phyloP scores from a whole-genome alignment of 257 asterid genomes.

The Dorcoceras hygrometricum region DNA sequence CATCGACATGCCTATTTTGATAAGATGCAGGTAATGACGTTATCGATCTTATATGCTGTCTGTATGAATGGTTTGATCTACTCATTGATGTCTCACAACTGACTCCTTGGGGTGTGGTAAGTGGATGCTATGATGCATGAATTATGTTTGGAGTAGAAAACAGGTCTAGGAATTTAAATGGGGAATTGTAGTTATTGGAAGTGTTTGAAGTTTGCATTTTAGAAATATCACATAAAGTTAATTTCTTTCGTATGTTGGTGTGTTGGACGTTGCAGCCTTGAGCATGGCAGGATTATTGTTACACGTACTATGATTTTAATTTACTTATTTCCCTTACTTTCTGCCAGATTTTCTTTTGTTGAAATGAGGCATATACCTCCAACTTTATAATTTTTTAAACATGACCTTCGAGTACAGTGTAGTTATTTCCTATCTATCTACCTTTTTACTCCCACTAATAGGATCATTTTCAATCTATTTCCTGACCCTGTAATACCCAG shows the following conservation, averaged over 20 bases:
- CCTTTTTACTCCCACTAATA: no score
- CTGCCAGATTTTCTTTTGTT: neutral
- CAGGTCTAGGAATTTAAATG: neutral
- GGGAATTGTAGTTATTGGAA: neutral
- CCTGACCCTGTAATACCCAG: no score
- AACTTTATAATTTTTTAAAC: no score
- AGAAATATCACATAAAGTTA: neutral
- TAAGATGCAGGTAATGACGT: slow-evolving; percentile 81
- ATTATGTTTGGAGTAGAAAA: no score
- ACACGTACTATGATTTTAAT: neutral
- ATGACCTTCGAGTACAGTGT: neutral
- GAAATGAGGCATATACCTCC: neutral
- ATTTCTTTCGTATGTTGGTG: neutral
- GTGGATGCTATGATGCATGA: neutral
- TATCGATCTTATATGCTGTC: neutral
- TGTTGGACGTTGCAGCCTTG: neutral
- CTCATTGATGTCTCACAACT: neutral
- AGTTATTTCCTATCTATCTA: no score
- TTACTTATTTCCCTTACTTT: neutral
- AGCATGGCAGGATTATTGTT: neutral
- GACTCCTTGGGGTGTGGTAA: neutral
- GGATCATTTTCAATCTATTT: no score
- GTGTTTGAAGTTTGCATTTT: neutral
- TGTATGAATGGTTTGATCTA: slow-evolving; percentile 10
- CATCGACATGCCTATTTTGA: slow-evolving; percentile 94